Base-by-base conservation (phyloP, 805 yeast genomes). In the Metschnikowia anglica region DNA sequence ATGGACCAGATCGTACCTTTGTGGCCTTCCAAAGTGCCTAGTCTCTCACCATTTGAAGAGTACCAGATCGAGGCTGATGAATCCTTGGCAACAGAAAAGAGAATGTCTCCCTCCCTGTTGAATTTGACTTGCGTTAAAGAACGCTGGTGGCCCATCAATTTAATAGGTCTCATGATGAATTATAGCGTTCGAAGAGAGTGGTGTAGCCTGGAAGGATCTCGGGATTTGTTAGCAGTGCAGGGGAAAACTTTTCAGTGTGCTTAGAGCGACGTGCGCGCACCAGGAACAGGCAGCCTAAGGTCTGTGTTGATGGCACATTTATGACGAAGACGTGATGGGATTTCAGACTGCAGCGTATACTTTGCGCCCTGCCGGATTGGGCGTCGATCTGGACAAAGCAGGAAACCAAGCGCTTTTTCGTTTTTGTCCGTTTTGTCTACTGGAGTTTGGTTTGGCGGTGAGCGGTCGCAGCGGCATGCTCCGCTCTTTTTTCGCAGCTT, bases 71-170 rank as follows among this genome's bases (percentile, higher is more conserved):
- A 83, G 2, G 95, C 96, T 10, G 82, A 80, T 56, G 78, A 77
- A 76, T 93, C 99, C 67, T 93, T 89, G 51, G 97, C 88, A 30
- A 88, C 90, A 9, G 98, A 83, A 63, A 93, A 84, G 44, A 93
- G 77, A 54, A 93, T 68, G 65, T 93, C 99, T 34, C 99, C 99
- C 60, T 95, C 98, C 49, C 81, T 77, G 78, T 93, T 93, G 73
- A 83, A 93, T 64, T 87, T 91, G 56, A 93, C 90, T 75, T 93
- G 98, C 37, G 98, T 90, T 57, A 93, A 73, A 53, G 98, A 88
- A 79, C 99, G 95, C 73, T 88, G 96, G 71, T 93, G 99, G 47
- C 98, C 98, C 77, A 86, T 85, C 58, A 85, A 72, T 74, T 81
- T 71, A 63, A 71, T 65, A 40, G 76, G 76, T 65, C 75, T 70